Base-by-base conservation (phyloP, 257 asterid species). In the Nicotiana obtusifolia region DNA sequence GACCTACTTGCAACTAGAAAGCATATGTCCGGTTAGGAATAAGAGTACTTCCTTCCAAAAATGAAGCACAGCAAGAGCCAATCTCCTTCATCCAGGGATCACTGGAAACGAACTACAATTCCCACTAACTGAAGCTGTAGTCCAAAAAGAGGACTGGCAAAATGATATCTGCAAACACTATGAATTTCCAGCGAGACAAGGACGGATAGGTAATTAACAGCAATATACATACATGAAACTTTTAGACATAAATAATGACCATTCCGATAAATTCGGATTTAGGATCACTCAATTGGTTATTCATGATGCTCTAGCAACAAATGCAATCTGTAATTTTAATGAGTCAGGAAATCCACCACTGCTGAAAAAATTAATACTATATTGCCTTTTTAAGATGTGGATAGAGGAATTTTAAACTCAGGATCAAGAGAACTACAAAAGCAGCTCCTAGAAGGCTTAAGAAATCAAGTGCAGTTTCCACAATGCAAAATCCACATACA, bases 1-100 rank as follows among this genome's bases (percentile, higher is more conserved):
- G 22, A 13, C 79, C 79, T 75, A 75, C 7, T 22, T 7, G 79
- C 61, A 75, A 75, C 79, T 49, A 75, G 26, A 49, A 75, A 75
- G 79, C 79, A 49, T 26, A 75, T 75, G 5, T 49, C 60, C 24
- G 49, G 26, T 41, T 75, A 49, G 57, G 59, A 44, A 49, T 15
- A 73, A 47, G 79, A 47, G 56, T 24, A 75, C 79, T 75, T 75
- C 79, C 79, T 75, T 75, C 79, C 79, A 75, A 24, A 73, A 15
- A 28, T 24, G 79, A 47, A 75, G 79, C 79, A 75, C 79, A 49
- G 79, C 79, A 75, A 75, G 62, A 47, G 79, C 41, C 41, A 75
- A 49, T 75, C 61, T 73, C 62, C 79, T 75, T 47, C 22, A 4
- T 75, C 62, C 79, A 24, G 61, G 79, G 41, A 10, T 75, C 79